These are phyloP conservation scores for Exophiala oligosperma DNA, from an alignment of 2,329 filamentous ascomycete species.

Conservation along the genomic window DNA sequence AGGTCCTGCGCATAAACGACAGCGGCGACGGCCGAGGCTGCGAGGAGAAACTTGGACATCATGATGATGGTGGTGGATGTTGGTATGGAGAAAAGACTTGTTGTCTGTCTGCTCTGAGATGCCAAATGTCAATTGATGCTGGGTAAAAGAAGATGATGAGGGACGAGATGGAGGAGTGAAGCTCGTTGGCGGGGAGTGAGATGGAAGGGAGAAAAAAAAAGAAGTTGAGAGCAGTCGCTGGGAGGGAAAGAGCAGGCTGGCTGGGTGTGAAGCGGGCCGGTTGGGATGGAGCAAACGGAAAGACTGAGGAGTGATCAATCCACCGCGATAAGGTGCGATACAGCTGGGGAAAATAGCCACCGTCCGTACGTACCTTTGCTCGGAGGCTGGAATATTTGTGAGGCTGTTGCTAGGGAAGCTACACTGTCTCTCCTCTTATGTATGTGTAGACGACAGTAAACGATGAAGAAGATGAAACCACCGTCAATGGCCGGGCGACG, in stretches of 20 bases:
- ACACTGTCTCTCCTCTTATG: background rate
- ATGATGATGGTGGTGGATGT: constrained; percentile 23
- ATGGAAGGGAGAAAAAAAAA: background rate
- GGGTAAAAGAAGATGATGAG: constrained; percentile 11
- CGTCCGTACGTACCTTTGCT: background rate
- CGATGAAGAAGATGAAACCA: background rate
- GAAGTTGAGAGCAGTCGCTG: constrained; percentile 4
- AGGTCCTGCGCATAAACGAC: constrained; percentile 23
- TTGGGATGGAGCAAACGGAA: constrained; percentile 1
- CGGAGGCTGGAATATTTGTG: background rate
- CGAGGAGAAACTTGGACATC: constrained; percentile 25
- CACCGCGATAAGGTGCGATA: constrained; percentile 1
- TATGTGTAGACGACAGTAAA: background rate
- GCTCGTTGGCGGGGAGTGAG: no score
- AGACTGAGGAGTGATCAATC: constrained; percentile 6
- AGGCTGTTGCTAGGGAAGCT: background rate
- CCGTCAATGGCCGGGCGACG: background rate
- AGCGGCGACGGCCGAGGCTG: constrained; percentile 21
- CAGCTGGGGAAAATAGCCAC: constrained; percentile 7
- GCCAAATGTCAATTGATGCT: constrained; percentile 22
- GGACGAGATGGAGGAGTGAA: background rate
- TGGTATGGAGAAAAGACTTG: constrained; percentile 1
- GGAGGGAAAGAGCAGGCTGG: constrained; percentile 8
- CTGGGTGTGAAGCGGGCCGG: constrained; percentile 1
- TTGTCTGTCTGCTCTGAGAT: constrained; percentile 15